Conservation (phyloP, 2,329 filamentous ascomycete species). For the Phialophora expanda region DNA sequence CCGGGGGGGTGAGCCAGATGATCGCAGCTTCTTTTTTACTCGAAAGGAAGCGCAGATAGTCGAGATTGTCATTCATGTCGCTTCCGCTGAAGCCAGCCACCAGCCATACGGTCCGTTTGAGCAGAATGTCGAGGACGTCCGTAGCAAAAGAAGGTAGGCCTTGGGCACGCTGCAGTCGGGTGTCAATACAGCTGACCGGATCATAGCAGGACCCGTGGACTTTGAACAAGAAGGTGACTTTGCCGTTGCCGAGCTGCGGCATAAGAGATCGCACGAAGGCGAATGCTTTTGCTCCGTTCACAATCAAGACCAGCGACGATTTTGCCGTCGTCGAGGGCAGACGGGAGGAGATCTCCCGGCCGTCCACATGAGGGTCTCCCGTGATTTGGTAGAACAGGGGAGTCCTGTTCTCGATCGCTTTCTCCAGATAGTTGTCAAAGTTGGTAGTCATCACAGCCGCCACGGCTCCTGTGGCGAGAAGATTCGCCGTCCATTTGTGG, state of each 20-base stretch:
- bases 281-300: conserved; percentile 15
- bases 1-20: conserved; percentile 7
- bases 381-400: conserved; percentile 4
- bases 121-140: conserved; percentile 18
- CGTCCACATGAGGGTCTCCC: conserved; percentile 14
- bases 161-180: conserved; percentile 11
- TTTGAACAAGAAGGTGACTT: conserved; percentile 16
- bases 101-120: conserved; percentile 13
- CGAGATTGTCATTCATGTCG: conserved; percentile 20
- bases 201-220: conserved; percentile 18
- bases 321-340: not conserved
- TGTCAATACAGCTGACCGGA: conserved; percentile 14
- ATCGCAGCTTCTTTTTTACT: conserved; percentile 11
- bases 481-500: conserved; percentile 5
- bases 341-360: conserved; percentile 3
- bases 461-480: conserved; percentile 1
- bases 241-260: conserved; percentile 12
- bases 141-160: conserved; percentile 17
- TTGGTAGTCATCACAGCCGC: conserved; percentile 15
- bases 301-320: conserved; percentile 9
- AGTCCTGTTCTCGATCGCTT: conserved; percentile 5
- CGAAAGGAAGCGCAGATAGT: conserved; percentile 12
- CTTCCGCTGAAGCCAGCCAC: conserved; percentile 18
- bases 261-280: conserved; percentile 14
- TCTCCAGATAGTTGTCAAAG: conserved; percentile 16